phyloP scores from a whole-genome alignment of 345 rosid species.

The Lumnitzera racemosa region DNA sequence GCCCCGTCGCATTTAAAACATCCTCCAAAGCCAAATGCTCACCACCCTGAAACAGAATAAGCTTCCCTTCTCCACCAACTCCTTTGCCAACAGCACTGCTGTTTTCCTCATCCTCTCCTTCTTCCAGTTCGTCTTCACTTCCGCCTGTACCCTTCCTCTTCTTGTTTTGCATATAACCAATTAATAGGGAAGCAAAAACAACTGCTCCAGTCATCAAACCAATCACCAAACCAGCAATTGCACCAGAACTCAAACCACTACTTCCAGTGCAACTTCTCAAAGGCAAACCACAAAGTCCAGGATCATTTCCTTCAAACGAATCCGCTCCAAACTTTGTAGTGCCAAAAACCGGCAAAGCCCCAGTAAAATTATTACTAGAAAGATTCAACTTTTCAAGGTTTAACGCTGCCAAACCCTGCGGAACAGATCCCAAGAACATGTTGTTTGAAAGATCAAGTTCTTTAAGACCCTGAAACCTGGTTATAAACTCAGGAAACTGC shows the following conservation, averaged over 20 bases:
- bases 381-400: conserved; percentile 67
- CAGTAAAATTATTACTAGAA: conserved; percentile 86
- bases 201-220: conserved; percentile 88
- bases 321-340: conserved; percentile 57
- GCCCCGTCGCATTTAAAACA: conserved; percentile 95
- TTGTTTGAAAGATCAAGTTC: conserved; percentile 84
- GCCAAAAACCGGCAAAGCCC: conserved; percentile 61
- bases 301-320: conserved; percentile 73
- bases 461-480: conserved; percentile 50
- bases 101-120: conserved; percentile 56
- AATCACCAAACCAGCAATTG: conserved; percentile 92
- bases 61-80: conserved; percentile 63
- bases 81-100: conserved; percentile 19
- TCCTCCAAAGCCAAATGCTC: conserved; percentile 91
- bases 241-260: conserved; percentile 70
- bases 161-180: conserved; percentile 86
- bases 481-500: conserved; percentile 63
- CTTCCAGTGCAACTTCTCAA: conserved; percentile 52
- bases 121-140: conserved; percentile 72
- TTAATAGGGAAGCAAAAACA: conserved; percentile 70
- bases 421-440: conserved; percentile 59
- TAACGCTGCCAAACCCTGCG: conserved; percentile 43
- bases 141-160: conserved; percentile 51
- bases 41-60: conserved; percentile 89
- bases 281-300: conserved; percentile 80